Percentiles rank a stretch among this genome's conserved stretches.
These are phyloP conservation scores for Torrubiella hemipterigena DNA, from an alignment of 2,329 filamentous ascomycete species.

Conservation along the genomic window DNA sequence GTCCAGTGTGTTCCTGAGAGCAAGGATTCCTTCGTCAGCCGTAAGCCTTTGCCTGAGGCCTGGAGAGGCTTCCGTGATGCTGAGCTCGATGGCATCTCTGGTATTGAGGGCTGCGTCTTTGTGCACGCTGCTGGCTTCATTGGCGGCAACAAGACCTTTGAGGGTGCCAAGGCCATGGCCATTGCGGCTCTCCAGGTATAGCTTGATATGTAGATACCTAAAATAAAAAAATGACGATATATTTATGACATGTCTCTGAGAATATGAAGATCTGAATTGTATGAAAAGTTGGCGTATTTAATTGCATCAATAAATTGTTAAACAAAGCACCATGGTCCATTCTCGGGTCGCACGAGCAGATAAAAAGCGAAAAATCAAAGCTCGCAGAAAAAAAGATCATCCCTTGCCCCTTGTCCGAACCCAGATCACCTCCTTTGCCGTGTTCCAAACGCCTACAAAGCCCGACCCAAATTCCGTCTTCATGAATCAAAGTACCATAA, in stretches of 20 bases:
- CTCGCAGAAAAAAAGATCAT: no score
- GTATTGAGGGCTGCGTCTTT: slow-evolving; percentile 70
- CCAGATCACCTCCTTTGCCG: background rate
- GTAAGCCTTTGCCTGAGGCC: slow-evolving; percentile 78
- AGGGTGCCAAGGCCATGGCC: slow-evolving; percentile 80
- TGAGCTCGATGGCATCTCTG: slow-evolving; percentile 61
- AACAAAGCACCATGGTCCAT: no score
- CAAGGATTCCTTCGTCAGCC: slow-evolving; percentile 79
- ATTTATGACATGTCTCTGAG: no score
- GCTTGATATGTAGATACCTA: background rate
- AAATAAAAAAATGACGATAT: background rate
- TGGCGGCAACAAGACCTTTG: slow-evolving; percentile 84
- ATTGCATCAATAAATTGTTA: no score
- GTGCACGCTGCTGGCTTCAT: slow-evolving; percentile 94
- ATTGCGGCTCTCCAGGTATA: slow-evolving; percentile 51
- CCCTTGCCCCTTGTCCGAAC: no score
- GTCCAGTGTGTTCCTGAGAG: slow-evolving; percentile 82
- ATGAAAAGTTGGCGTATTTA: no score
- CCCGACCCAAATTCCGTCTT: no score
- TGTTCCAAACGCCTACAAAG: no score
- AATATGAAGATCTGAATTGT: no score
- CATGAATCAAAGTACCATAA: no score
- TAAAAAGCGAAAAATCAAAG: no score
- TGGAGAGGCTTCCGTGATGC: slow-evolving; percentile 89
- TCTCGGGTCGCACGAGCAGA: no score